Conservation (phyloP, 1,284 basidiomycete genomes). For the Ustilago hordei region DNA sequence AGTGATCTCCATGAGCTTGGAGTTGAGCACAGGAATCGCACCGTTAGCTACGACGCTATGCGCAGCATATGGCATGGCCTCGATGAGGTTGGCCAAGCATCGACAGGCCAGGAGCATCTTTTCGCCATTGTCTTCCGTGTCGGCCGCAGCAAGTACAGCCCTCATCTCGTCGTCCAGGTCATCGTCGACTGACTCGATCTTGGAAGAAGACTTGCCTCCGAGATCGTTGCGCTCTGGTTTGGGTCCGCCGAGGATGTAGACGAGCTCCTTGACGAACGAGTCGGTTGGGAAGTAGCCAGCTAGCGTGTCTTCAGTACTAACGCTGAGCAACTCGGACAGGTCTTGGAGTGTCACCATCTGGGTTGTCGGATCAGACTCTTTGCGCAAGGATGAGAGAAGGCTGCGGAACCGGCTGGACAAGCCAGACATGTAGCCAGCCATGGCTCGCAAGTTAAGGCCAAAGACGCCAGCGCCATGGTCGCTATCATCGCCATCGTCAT, state of each 20-base stretch:
- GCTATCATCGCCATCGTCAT: slow-evolving; percentile 45
- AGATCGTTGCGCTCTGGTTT: slow-evolving; percentile 52
- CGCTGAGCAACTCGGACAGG: slow-evolving; percentile 91
- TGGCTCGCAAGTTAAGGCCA: slow-evolving; percentile 61
- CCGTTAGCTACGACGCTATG: slow-evolving; percentile 61
- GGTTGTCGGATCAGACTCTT: slow-evolving; percentile 75
- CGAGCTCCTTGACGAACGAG: slow-evolving; percentile 89
- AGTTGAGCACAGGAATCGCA: slow-evolving; percentile 64
- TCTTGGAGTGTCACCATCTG: slow-evolving; percentile 88
- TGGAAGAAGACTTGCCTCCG: slow-evolving; percentile 23
- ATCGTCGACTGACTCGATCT: slow-evolving; percentile 27
- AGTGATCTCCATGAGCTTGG: slow-evolving; percentile 67
- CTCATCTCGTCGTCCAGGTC: slow-evolving; percentile 50
- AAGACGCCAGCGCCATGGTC: slow-evolving; percentile 50
- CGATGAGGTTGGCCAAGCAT: slow-evolving; percentile 69
- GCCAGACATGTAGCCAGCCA: slow-evolving; percentile 65
- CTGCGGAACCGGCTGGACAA: slow-evolving; percentile 54
- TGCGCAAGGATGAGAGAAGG: slow-evolving; percentile 57
- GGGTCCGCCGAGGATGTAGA: slow-evolving; percentile 88
- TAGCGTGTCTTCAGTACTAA: slow-evolving; percentile 96
- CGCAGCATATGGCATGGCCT: slow-evolving; percentile 68
- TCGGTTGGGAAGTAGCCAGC: slow-evolving; percentile 94
- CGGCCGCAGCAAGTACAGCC: slow-evolving; percentile 50
- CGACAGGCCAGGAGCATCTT: slow-evolving; percentile 67
- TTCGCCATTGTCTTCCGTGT: slow-evolving; percentile 61